Percentiles rank a stretch among this genome's conserved stretches.
Conservation (phyloP, 345 rosid species). For the Gossypium herbaceum region DNA sequence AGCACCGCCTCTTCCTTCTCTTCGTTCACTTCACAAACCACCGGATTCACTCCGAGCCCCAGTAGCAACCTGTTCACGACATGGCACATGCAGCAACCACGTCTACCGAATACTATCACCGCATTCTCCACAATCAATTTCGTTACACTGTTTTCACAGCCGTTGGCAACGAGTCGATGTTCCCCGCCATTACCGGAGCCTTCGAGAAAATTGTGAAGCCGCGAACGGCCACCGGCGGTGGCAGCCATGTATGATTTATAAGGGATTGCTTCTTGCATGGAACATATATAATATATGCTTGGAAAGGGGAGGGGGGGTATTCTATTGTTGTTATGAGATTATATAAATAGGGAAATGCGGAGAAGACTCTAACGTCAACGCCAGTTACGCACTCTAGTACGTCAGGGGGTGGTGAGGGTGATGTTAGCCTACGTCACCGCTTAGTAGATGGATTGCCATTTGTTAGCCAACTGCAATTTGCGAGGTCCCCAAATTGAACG, state of each 20-base stretch:
- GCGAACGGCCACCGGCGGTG: conserved; percentile 23
- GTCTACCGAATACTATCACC: conserved; percentile 52
- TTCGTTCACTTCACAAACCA: conserved; percentile 56
- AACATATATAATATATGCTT: background rate
- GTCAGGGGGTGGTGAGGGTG: conserved; percentile 43
- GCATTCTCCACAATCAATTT: conserved; percentile 56
- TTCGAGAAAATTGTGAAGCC: conserved; percentile 2
- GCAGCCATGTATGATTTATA: conserved; percentile 28
- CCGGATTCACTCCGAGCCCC: conserved; percentile 77
- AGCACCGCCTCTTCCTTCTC: conserved; percentile 41
- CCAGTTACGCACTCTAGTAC: conserved; percentile 46
- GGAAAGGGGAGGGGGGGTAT: background rate
- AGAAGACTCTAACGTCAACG: conserved; percentile 54
- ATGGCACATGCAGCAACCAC: conserved; percentile 79
- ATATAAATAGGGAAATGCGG: conserved; percentile 3
- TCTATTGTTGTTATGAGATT: background rate
- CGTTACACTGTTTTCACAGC: conserved; percentile 20
- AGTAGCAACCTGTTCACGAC: conserved; percentile 62
- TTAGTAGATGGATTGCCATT: conserved; percentile 35
- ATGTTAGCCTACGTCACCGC: conserved; percentile 42
- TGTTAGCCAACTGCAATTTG: background rate
- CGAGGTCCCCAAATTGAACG: background rate
- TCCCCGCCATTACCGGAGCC: background rate
- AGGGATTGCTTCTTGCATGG: conserved; percentile 65
- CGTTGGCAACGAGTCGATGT: conserved; percentile 13